phyloP scores from a whole-genome alignment of 345 rosid genomes.

The Erysimum cheiranthoides region DNA sequence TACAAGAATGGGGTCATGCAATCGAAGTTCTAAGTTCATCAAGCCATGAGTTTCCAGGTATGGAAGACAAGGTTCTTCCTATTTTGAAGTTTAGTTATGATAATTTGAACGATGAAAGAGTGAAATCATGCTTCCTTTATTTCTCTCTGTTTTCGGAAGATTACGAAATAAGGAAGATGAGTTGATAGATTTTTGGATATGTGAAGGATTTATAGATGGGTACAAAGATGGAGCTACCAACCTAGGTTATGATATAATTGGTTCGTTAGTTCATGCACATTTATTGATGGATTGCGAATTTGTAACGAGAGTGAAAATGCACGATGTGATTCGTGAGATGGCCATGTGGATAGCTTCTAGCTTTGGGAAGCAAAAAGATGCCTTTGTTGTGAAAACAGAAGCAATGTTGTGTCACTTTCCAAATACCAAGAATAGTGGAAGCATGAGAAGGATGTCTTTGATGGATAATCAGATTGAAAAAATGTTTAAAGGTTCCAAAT shows the following conservation, averaged over 20 bases:
- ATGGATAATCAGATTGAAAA: background rate
- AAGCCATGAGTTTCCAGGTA: background rate
- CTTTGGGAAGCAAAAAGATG: background rate
- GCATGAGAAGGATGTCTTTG: background rate
- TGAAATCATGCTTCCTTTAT: background rate
- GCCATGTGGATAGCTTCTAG: background rate
- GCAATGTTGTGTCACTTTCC: background rate
- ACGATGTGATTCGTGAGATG: background rate
- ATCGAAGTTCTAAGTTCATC: background rate
- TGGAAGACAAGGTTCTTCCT: background rate
- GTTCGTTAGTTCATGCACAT: background rate
- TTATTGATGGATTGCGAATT: background rate
- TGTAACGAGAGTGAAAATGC: background rate
- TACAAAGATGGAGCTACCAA: background rate
- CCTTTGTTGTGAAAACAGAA: background rate
- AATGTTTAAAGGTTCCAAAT: background rate
- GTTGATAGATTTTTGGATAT: background rate
- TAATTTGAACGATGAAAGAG: background rate
- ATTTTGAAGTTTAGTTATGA: background rate
- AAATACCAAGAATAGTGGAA: background rate
- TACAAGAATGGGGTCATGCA: background rate
- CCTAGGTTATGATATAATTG: background rate
- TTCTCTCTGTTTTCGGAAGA: conserved; percentile 6
- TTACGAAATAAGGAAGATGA: background rate
- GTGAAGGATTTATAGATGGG: background rate